A percentile compares a stretch with the other conserved stretches of the same genome.
phyloP scores from a whole-genome alignment of 768 basidiomycete genomes.

The Mrakia gelida region DNA sequence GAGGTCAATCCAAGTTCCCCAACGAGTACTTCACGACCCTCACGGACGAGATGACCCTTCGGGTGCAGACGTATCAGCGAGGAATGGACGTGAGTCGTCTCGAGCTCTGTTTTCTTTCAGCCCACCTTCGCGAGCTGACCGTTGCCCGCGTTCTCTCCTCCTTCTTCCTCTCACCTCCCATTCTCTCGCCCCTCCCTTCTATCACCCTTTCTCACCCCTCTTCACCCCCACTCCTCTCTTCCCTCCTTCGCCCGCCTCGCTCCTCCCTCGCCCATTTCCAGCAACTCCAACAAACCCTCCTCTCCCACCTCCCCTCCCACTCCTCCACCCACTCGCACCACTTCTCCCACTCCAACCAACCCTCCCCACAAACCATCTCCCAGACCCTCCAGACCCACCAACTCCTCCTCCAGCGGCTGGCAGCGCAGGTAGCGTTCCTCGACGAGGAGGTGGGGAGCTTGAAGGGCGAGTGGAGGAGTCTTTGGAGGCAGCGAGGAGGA shows the following conservation, averaged over 20 bases:
- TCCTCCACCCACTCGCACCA: background rate
- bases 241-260: background rate
- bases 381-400: constrained; percentile 26
- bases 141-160: too few relatives aligned
- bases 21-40: constrained; percentile 28
- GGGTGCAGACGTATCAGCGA: constrained; percentile 10
- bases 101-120: too few relatives aligned
- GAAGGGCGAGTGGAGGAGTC: constrained; percentile 21
- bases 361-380: constrained; percentile 20
- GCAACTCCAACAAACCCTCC: constrained; percentile 9
- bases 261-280: background rate
- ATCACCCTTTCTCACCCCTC: too few relatives aligned
- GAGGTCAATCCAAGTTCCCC: constrained; percentile 30
- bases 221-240: background rate
- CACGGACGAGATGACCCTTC: constrained; percentile 11
- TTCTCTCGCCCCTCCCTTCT: too few relatives aligned
- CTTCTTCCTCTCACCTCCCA: too few relatives aligned
- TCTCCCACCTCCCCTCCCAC: constrained; percentile 5
- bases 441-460: constrained; percentile 7
- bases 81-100: constrained; percentile 17
- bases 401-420: constrained; percentile 20
- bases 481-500: constrained; percentile 22
- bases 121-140: too few relatives aligned
- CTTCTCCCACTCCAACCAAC: background rate
- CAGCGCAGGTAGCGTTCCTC: constrained; percentile 6